Base-by-base conservation (phyloP, 805 yeast species). In the Yarrowia alimentaria region DNA sequence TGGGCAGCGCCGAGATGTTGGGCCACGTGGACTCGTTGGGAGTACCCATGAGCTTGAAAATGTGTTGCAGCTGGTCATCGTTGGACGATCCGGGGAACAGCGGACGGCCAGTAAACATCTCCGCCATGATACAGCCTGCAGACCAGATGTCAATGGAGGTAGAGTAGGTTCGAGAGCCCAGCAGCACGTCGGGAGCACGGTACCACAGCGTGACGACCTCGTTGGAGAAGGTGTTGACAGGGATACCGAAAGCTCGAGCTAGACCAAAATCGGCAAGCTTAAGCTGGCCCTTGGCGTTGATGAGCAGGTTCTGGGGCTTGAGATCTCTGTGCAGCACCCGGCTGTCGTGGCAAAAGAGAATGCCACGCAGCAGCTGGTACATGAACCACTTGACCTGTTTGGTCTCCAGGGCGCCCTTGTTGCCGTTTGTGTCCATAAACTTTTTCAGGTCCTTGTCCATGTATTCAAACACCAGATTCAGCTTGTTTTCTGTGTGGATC, bases 81-180 rank as follows among this genome's bases (percentile, higher is more conserved):
- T 91, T 94, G 31, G 95, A 87, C 10, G 91, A 81, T 24, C 99
- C 99, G 16, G 98, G 96, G 68, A 93, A 93, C 47, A 93, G 72
- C 1, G 99, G 98, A 61, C 91, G 83, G 24, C 99, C 96, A n/a
- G 96, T 86, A 63, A 93, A 84, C 98, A 93, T 91, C 64, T 93
- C 99, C 3, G 97, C 98, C 65, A 93, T 78, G 51, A 93, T 93
- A 69, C 99, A 93, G 12, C 99, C 99, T 12, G 96, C 94, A 13
- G 96, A 88, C 99, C 99, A 93, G 70, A 93, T 87, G 65, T 93
- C 99, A 55, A 93, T 94, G 7, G 96, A 90, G 0, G 99, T 93
- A 37, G 96, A 85, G 68, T 93, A 93, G 52, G 94, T 91, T 60
- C 96, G 80, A 3, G 96, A 88, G 2, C 99, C 99, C 62, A 93